Conservation (phyloP, 2,329 filamentous ascomycete genomes). For the Leptographium flavum region DNA sequence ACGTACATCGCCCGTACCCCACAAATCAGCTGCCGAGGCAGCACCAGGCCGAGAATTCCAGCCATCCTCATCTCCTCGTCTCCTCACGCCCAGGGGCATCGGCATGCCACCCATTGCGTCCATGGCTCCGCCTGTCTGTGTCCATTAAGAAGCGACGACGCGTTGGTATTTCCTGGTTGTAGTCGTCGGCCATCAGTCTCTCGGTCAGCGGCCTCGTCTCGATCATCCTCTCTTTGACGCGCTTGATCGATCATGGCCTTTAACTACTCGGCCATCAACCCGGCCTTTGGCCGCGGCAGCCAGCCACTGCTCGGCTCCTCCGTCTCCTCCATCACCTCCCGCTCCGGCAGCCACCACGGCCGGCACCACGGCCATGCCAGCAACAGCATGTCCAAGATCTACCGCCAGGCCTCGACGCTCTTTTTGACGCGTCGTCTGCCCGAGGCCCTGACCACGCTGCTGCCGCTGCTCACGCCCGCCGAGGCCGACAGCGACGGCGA, state of each 20-base stretch:
- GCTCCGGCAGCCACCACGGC: conserved; percentile 38
- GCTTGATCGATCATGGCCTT: conserved; percentile 24
- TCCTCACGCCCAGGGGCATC: background rate
- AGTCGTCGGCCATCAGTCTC: too few species aligned
- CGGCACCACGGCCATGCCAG: conserved; percentile 1
- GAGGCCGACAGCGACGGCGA: conserved; percentile 21
- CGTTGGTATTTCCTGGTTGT: too few species aligned
- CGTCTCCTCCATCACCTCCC: conserved; percentile 16
- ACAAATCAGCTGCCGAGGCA: conserved; percentile 8
- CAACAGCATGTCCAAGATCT: conserved; percentile 69
- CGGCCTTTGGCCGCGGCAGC: conserved; percentile 21
- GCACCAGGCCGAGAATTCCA: conserved; percentile 2
- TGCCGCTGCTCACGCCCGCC: conserved; percentile 57
- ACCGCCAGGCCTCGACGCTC: conserved; percentile 84
- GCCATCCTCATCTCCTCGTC: background rate
- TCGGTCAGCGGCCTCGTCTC: background rate
- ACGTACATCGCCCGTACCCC: background rate
- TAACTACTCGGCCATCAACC: conserved; percentile 28
- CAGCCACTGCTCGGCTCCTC: conserved; percentile 40
- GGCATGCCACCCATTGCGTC: conserved; percentile 3
- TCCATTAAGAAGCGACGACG: too few species aligned
- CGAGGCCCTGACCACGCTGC: conserved; percentile 73
- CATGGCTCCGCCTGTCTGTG: background rate
- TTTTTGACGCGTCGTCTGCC: conserved; percentile 88
- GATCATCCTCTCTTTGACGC: background rate